Percentiles rank a stretch among this genome's conserved stretches.
phyloP scores from a whole-genome alignment of 495 filamentous ascomycete species.

The Aspergillus hancockii region DNA sequence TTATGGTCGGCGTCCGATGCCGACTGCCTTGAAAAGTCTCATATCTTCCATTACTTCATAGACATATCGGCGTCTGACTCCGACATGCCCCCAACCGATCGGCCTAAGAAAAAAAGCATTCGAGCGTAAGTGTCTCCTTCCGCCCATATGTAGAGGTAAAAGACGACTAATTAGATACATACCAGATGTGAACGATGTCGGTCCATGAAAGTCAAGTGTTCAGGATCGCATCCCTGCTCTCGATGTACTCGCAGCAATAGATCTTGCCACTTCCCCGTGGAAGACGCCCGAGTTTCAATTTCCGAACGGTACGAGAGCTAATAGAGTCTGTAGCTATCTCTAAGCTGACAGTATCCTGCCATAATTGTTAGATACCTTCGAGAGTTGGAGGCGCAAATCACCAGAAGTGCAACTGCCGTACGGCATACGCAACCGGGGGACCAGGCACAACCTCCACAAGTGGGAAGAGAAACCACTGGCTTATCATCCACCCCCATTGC shows the following conservation, averaged over 20 bases:
- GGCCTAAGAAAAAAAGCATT: background rate
- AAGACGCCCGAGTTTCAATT: slow-evolving; percentile 33
- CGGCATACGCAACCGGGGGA: background rate
- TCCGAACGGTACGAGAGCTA: slow-evolving; percentile 30
- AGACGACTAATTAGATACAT: background rate
- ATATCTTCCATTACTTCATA: background rate
- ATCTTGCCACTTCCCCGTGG: slow-evolving; percentile 31
- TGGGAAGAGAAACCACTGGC: background rate
- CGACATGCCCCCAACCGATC: background rate
- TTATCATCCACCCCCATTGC: background rate
- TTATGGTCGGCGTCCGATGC: background rate
- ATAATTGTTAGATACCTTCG: slow-evolving; percentile 17
- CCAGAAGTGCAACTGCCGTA: slow-evolving; percentile 17
- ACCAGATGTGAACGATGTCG: slow-evolving; percentile 37
- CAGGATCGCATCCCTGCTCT: slow-evolving; percentile 32
- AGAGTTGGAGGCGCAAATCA: background rate
- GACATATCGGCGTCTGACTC: background rate
- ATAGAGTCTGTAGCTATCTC: background rate
- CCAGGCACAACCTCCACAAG: background rate
- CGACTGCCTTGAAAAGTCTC: background rate
- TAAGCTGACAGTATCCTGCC: background rate
- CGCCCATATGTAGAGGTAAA: background rate
- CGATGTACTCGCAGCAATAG: slow-evolving; percentile 34
- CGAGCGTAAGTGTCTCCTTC: background rate
- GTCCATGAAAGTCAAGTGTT: slow-evolving; percentile 43